Conservation (phyloP, 257 asterid genomes). For the Prunella vulgaris region DNA sequence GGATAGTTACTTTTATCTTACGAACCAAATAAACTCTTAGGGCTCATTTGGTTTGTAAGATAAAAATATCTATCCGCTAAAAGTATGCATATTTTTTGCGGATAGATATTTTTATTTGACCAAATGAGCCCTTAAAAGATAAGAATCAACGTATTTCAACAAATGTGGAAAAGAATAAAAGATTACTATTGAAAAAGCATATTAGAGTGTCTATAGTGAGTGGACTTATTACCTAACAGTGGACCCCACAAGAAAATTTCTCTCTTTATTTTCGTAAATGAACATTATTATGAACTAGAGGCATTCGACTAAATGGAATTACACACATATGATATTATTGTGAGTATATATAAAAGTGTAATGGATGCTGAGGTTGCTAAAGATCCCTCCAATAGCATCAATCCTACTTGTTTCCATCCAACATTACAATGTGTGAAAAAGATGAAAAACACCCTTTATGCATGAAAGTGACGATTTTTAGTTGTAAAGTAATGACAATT, state of each 20-base stretch:
- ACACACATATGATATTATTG: background rate
- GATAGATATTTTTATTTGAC: no score
- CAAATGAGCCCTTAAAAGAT: no score
- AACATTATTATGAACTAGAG: background rate
- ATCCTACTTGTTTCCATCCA: background rate
- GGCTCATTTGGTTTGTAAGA: no score
- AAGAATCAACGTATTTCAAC: background rate
- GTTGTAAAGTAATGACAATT: conserved; percentile 8
- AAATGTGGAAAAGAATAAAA: background rate
- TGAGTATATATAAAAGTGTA: background rate
- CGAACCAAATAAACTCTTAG: no score
- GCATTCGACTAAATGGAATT: background rate
- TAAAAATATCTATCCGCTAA: no score
- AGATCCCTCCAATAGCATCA: background rate
- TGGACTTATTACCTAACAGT: background rate
- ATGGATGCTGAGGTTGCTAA: background rate
- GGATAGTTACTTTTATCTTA: no score
- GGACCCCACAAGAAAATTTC: background rate
- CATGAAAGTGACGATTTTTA: conserved; percentile 5
- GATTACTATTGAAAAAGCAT: background rate
- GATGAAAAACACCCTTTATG: no score
- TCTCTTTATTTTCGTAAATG: background rate
- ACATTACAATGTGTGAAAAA: conserved; percentile 16
- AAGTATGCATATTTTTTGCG: no score
- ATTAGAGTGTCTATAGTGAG: background rate